Percentiles rank a stretch among this genome's conserved stretches.
phyloP scores from a whole-genome alignment of 805 yeast species.

The Brettanomyces bruxellensis region DNA sequence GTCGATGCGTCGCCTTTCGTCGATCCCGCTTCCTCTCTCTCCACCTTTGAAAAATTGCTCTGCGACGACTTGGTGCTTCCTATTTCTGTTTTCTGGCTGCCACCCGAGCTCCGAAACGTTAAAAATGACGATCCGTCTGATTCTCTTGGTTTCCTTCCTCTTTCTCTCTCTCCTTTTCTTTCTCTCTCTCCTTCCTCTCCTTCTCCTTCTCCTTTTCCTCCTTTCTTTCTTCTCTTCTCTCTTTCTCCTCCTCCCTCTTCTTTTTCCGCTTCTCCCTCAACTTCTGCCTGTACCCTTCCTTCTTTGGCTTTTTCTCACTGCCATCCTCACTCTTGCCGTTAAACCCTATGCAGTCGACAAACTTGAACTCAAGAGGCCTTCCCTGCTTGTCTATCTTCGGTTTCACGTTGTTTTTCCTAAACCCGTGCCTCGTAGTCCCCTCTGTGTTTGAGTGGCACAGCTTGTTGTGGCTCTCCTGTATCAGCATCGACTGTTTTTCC shows the following conservation, averaged over 20 bases:
- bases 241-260: slow-evolving; percentile 1
- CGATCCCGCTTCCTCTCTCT: background rate
- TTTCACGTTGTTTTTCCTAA: slow-evolving; percentile 19
- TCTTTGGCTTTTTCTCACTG: background rate
- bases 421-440: slow-evolving; percentile 19
- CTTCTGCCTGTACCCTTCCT: background rate
- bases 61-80: too few species aligned
- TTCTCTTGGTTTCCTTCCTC: background rate
- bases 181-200: background rate
- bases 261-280: background rate
- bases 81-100: too few species aligned
- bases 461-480: slow-evolving; percentile 17
- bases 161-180: background rate
- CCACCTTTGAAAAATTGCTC: too few species aligned
- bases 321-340: background rate
- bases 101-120: too few species aligned
- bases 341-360: slow-evolving; percentile 22
- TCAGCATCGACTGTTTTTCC: slow-evolving; percentile 23
- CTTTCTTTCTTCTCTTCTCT: background rate
- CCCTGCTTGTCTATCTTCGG: slow-evolving; percentile 26
- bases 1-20: background rate
- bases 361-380: slow-evolving; percentile 23
- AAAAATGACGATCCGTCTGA: background rate
- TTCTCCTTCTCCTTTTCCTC: background rate
- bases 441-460: slow-evolving; percentile 10